Evolutionary conservation across 2,329 filamentous ascomycete genomes (phyloP).

Genomic region (Grosmannia huntii): DNA sequence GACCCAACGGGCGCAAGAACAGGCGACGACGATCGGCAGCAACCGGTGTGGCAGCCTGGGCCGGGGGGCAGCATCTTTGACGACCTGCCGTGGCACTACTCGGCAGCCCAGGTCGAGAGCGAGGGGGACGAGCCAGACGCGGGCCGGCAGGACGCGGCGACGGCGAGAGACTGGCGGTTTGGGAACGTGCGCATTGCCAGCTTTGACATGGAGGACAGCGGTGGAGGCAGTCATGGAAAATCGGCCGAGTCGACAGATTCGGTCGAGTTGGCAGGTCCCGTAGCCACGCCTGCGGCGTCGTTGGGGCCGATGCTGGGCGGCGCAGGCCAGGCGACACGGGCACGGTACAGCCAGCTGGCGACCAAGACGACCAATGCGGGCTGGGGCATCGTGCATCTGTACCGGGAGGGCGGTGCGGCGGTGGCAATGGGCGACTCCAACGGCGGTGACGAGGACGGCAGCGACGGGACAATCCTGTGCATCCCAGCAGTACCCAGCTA

Average conservation of each 20-base stretch:
- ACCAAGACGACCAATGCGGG: constrained; percentile 64
- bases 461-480: constrained; percentile 75
- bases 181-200: constrained; percentile 67
- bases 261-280: too few species aligned
- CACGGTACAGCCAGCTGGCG: constrained; percentile 59
- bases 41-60: constrained; percentile 34
- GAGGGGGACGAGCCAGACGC: not conserved
- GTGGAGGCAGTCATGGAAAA: constrained; percentile 4
- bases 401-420: constrained; percentile 53
- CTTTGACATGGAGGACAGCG: constrained; percentile 50
- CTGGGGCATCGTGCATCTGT: constrained; percentile 90
- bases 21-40: not conserved
- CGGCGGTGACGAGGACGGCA: constrained; percentile 16
- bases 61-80: constrained; percentile 39
- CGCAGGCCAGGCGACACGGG: constrained; percentile 69
- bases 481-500: constrained; percentile 92
- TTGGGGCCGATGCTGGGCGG: constrained; percentile 42
- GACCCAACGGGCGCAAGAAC: constrained; percentile 18
- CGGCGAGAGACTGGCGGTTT: constrained; percentile 66
- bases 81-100: constrained; percentile 36
- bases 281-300: constrained; percentile 18
- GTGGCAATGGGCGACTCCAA: not conserved
- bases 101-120: constrained; percentile 13
- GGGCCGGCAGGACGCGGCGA: constrained; percentile 19
- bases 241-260: not conserved